These are phyloP conservation scores for Penicillium pancosmium DNA, from an alignment of 495 filamentous ascomycete species.

Conservation along the genomic window DNA sequence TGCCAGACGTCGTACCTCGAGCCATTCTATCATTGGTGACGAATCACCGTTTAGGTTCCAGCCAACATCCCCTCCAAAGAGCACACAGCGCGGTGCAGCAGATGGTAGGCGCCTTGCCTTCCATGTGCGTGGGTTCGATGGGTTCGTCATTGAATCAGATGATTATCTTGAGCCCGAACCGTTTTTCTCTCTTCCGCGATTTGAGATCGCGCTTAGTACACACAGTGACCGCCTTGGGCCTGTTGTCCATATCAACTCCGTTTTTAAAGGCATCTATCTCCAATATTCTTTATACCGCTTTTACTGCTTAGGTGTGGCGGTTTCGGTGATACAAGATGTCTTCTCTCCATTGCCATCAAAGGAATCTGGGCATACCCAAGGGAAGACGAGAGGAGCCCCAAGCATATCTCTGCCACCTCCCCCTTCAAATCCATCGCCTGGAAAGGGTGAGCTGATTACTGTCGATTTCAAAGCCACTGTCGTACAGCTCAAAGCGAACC, in stretches of 20 bases:
- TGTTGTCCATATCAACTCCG: constrained; percentile 82
- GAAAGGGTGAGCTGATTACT: constrained; percentile 68
- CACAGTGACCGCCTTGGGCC: constrained; percentile 83
- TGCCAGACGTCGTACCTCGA: constrained; percentile 59
- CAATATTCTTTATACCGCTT: constrained; percentile 95
- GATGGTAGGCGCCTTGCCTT: constrained; percentile 84
- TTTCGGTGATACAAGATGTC: constrained; percentile 72
- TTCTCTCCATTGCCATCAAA: constrained; percentile 55
- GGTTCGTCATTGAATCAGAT: constrained; percentile 82
- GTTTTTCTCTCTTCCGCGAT: constrained; percentile 82
- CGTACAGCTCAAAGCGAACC: constrained; percentile 82
- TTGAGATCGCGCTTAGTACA: constrained; percentile 84
- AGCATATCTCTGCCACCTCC: constrained; percentile 33
- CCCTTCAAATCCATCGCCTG: constrained; percentile 29
- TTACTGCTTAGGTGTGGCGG: constrained; percentile 84
- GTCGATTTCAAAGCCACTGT: constrained; percentile 78
- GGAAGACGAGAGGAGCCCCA: constrained; percentile 16
- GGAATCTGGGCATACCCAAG: constrained; percentile 9
- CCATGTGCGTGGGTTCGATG: constrained; percentile 81
- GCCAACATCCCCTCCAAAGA: constrained; percentile 63
- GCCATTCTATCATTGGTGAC: constrained; percentile 53
- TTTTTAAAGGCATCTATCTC: constrained; percentile 73
- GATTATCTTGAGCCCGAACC: constrained; percentile 84
- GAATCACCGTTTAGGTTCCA: constrained; percentile 57
- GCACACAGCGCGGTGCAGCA: constrained; percentile 59